Evolutionary conservation across 179 eudicot species (phyloP).

Genomic region (Spinacia oleracea): DNA sequence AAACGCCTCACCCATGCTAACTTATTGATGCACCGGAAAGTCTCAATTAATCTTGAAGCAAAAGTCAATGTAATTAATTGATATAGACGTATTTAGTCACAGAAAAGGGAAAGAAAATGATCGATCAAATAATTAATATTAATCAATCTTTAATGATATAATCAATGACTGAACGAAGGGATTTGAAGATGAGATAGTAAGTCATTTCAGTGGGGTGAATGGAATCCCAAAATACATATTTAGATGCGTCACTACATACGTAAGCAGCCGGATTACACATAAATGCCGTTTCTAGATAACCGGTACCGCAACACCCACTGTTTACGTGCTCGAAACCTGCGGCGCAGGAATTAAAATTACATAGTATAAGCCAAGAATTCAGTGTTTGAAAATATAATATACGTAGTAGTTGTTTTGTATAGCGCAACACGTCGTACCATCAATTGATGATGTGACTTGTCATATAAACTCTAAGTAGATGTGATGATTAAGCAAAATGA

Average conservation of each 20-base stretch:
- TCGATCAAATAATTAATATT: not conserved
- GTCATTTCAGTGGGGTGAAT: slow-evolving; percentile 46
- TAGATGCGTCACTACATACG: slow-evolving; percentile 38
- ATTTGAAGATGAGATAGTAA: slow-evolving; percentile 33
- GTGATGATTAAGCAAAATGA: too few relatives aligned
- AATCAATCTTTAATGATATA: slow-evolving; percentile 25
- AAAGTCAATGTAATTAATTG: not conserved
- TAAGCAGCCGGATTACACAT: slow-evolving; percentile 36
- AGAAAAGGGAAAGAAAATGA: not conserved
- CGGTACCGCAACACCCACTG: slow-evolving; percentile 49
- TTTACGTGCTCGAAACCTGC: slow-evolving; percentile 38
- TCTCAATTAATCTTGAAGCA: too few relatives aligned
- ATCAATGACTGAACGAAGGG: slow-evolving; percentile 32
- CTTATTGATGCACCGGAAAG: too few relatives aligned
- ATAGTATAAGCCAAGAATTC: not conserved
- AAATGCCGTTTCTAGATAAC: slow-evolving; percentile 38
- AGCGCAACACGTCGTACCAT: too few relatives aligned
- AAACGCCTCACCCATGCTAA: too few relatives aligned
- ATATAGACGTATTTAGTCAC: not conserved
- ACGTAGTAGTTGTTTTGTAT: too few relatives aligned
- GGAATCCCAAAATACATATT: slow-evolving; percentile 43
- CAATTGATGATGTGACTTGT: too few relatives aligned
- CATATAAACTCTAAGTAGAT: too few relatives aligned
- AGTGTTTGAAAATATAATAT: not conserved
- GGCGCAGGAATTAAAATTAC: too few relatives aligned